Evolutionary conservation across 345 rosid species (phyloP).

Genomic region (Syzygium jambos): DNA sequence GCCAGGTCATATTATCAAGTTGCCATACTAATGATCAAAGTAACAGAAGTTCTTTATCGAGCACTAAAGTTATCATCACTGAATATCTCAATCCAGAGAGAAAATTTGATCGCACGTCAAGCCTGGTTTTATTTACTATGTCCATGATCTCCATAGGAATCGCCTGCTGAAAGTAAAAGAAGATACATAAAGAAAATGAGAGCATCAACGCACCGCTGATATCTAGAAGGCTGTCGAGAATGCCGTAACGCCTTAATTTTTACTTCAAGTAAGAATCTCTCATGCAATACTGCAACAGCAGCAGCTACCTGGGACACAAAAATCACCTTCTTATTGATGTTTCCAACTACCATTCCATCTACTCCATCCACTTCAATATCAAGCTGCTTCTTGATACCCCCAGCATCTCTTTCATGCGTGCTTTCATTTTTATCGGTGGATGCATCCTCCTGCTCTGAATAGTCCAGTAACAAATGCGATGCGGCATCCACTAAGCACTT

Average conservation of each 20-base stretch:
- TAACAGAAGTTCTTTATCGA: not conserved
- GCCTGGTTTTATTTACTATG: not conserved
- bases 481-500: constrained; percentile 43
- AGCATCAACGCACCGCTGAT: constrained; percentile 49
- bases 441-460: constrained; percentile 5
- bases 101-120: not conserved
- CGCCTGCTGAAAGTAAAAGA: not conserved
- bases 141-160: not conserved
- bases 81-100: not conserved
- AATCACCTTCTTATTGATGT: constrained; percentile 22
- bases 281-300: constrained; percentile 78
- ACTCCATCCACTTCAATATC: constrained; percentile 12
- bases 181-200: not conserved
- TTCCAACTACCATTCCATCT: constrained; percentile 1
- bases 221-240: constrained; percentile 38
- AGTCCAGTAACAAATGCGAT: constrained; percentile 19
- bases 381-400: constrained; percentile 5
- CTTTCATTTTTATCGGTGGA: constrained; percentile 6
- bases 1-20: not conserved
- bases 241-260: constrained; percentile 42
- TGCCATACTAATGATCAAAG: not conserved
- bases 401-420: constrained; percentile 8
- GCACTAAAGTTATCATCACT: not conserved
- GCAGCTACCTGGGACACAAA: constrained; percentile 76
- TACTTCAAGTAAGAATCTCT: constrained; percentile 62